Conservation (phyloP, 2,329 filamentous ascomycete species). For the Penicillium sumatraense region DNA sequence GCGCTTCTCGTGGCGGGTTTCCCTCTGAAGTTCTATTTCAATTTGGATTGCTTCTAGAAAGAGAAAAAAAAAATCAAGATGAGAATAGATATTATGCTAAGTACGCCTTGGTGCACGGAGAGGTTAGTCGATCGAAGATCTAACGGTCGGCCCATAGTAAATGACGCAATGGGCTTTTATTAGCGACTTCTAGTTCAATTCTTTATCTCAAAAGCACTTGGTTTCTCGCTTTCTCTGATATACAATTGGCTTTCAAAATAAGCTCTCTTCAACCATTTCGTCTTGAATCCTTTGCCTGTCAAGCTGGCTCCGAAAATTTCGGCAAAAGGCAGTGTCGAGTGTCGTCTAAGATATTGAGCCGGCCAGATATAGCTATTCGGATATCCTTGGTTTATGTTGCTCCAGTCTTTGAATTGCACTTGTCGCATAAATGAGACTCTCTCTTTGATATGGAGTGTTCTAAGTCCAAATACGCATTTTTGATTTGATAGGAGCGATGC, state of each 20-base stretch:
- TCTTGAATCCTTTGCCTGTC: background rate
- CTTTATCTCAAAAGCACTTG: too few species aligned
- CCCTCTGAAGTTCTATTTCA: background rate
- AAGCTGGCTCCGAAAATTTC: background rate
- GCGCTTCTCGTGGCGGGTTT: slow-evolving; percentile 3
- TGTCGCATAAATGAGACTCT: background rate
- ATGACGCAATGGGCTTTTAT: too few species aligned
- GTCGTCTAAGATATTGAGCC: background rate
- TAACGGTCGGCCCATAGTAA: background rate
- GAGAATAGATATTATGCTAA: background rate
- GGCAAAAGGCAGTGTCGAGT: background rate
- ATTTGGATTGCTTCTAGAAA: background rate
- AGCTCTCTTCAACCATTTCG: background rate
- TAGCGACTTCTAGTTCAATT: too few species aligned
- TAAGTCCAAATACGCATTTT: background rate
- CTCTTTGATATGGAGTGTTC: background rate
- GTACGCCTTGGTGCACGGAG: background rate
- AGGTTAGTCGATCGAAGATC: background rate
- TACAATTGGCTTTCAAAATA: background rate
- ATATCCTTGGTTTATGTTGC: background rate
- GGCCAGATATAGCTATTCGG: background rate
- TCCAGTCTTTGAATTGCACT: background rate
- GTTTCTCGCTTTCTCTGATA: background rate
- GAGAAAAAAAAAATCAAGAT: background rate
- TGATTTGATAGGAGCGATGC: background rate